Base-by-base conservation (phyloP, 768 basidiomycete genomes). In the Scleroderma bovista region DNA sequence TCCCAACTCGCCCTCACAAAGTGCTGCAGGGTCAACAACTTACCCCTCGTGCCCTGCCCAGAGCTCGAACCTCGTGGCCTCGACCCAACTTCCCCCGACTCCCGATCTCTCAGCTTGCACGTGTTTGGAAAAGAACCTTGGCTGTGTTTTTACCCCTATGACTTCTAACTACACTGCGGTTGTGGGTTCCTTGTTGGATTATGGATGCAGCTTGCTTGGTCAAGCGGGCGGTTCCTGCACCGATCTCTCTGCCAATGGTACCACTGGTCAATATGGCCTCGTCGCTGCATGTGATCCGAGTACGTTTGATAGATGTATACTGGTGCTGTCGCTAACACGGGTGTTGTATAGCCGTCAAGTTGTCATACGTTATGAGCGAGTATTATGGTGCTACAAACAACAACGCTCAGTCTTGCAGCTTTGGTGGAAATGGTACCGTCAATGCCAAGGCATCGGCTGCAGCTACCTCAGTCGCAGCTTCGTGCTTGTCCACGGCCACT, bases 361-460 rank as follows among this genome's bases (percentile, higher is more conserved):
- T 92, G 32, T 89, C 87, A 19, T 95, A 80, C 64, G 82, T 85
- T 43, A 87, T 94, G 81, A 86, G 79, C 64, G 72, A 82, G 51
- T 92, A 78, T 65, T 94, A 85, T 61, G 80, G 87, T 59, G 64
- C 72, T 26, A 78, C 78, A 48, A 77, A 77, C 64, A 76, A 78
- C 53, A 69, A 82, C 47, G 60, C 70, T 16, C 71, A 77, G 46
- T 74, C 88, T 8, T 95, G 93, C 69, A 79, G 77, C 71, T 95
- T 96, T 63, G 66, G 67, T 46, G 91, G 93, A 8, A 96, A 96
- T 61, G 93, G 83, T 6, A 90, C 88, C 15, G 72, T 90, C 55
- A 88, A 88, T 59, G 11, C 71, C 15, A 62, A 60, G 3, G 79
- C 80, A 15, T 75, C 84, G 26, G 62, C 84, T 10, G 73, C 74